Conservation (phyloP, 345 rosid genomes). For the Lepidium aucheri region DNA sequence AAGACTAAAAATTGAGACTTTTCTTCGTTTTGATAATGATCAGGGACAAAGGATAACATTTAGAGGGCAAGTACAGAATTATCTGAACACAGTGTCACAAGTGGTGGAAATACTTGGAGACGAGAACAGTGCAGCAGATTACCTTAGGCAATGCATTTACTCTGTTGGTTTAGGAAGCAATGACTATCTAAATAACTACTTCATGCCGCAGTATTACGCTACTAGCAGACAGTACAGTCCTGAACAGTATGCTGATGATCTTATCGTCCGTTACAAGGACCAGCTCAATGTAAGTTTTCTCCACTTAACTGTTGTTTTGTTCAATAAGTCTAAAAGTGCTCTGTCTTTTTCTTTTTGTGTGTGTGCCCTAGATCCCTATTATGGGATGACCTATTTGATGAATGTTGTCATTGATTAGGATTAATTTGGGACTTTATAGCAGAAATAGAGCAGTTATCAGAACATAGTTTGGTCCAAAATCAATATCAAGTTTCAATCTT, state of each 20-base stretch:
- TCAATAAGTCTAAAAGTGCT: not conserved
- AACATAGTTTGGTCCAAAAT: not conserved
- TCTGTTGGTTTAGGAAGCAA: constrained; percentile 82
- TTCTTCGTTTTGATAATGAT: not conserved
- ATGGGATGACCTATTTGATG: not conserved
- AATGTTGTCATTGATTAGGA: not conserved
- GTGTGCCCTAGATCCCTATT: not conserved
- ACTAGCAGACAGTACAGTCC: constrained; percentile 46
- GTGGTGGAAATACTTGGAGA: constrained; percentile 56
- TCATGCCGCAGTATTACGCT: constrained; percentile 65
- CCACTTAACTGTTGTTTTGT: not conserved
- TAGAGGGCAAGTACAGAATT: constrained; percentile 66
- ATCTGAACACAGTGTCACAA: constrained; percentile 51
- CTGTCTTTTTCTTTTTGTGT: not conserved
- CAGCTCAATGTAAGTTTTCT: constrained; percentile 48
- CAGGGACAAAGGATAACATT: constrained; percentile 79
- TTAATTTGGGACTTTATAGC: not conserved
- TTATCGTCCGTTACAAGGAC: constrained; percentile 42
- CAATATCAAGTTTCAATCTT: not conserved
- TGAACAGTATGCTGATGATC: constrained; percentile 49
- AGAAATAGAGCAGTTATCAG: not conserved
- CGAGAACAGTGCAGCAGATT: constrained; percentile 38
- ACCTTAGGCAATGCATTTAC: constrained; percentile 59
- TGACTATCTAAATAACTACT: constrained; percentile 91
- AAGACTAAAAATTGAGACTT: too few relatives aligned